Evolutionary conservation across 2,329 filamentous ascomycete species (phyloP).

Genomic region (Fusarium papillatum): DNA sequence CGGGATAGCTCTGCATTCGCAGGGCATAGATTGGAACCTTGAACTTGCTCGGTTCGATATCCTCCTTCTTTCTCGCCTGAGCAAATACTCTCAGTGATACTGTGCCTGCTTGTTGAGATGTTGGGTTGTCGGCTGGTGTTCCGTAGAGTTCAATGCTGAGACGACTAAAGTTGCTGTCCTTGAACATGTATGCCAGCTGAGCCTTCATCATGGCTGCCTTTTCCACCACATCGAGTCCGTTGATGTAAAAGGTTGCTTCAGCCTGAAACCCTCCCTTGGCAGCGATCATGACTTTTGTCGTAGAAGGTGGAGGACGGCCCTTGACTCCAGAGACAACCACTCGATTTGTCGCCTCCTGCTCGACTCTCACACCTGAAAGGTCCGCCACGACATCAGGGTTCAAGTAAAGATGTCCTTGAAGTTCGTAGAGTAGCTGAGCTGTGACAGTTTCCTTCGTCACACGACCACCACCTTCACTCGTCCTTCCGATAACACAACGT

Average conservation of each 20-base stretch:
- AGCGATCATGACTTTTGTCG: constrained; percentile 55
- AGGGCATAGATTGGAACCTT: constrained; percentile 53
- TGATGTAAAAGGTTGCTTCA: constrained; percentile 58
- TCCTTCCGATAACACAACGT: constrained; percentile 51
- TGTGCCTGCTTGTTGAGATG: constrained; percentile 61
- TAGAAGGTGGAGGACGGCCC: constrained; percentile 47
- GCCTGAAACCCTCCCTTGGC: constrained; percentile 60
- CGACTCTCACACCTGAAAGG: constrained; percentile 56
- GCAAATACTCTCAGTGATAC: constrained; percentile 61
- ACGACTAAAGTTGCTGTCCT: constrained; percentile 50
- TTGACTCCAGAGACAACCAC: constrained; percentile 49
- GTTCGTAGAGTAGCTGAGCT: constrained; percentile 59
- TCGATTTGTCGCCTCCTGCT: constrained; percentile 53
- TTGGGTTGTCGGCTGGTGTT: constrained; percentile 53
- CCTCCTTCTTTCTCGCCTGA: constrained; percentile 56
- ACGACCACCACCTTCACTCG: constrained; percentile 50
- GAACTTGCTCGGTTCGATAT: constrained; percentile 52
- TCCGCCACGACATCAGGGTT: constrained; percentile 60
- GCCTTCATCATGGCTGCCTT: constrained; percentile 59
- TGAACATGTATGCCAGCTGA: constrained; percentile 52
- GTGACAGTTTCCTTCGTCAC: constrained; percentile 52
- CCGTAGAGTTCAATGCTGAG: constrained; percentile 54
- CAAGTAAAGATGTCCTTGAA: constrained; percentile 59
- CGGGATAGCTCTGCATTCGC: constrained; percentile 57
- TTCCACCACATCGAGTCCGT: constrained; percentile 57